A percentile compares a stretch with the other conserved stretches of the same genome.
These are phyloP conservation scores for Aspergillus sp. DNA, from an alignment of 2,329 filamentous ascomycete genomes.

Conservation along the genomic window DNA sequence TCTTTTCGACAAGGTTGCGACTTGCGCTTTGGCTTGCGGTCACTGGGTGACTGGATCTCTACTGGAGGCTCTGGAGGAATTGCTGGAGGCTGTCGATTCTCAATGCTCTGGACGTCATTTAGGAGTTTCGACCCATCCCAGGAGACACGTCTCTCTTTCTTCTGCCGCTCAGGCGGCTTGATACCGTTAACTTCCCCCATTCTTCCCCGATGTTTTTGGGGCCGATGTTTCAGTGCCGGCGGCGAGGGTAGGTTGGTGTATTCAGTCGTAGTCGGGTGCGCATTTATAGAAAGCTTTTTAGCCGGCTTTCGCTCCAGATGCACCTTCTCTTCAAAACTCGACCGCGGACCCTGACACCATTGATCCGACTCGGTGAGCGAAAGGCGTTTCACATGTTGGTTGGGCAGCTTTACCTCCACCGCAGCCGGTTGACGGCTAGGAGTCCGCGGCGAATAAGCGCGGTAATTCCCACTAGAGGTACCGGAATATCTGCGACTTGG, in stretches of 20 bases:
- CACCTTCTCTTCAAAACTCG: conserved; percentile 26
- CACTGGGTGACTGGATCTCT: conserved; percentile 14
- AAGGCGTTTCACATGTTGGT: conserved; percentile 34
- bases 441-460: conserved; percentile 24
- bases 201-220: conserved; percentile 32
- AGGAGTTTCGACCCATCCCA: conserved; percentile 33
- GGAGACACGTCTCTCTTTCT: conserved; percentile 29
- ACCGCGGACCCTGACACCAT: conserved; percentile 27
- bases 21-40: conserved; percentile 11
- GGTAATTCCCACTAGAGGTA: conserved; percentile 11
- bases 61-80: conserved; percentile 8
- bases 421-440: conserved; percentile 21
- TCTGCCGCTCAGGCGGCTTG: conserved; percentile 16
- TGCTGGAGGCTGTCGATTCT: conserved; percentile 7
- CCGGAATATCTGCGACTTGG: conserved; percentile 5
- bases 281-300: conserved; percentile 26
- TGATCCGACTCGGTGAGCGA: conserved; percentile 33
- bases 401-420: conserved; percentile 32
- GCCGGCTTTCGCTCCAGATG: conserved; percentile 23
- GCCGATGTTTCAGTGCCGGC: conserved; percentile 33
- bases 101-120: conserved; percentile 18
- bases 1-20: conserved; percentile 8
- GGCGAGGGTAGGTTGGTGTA: conserved; percentile 29
- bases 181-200: conserved; percentile 15
- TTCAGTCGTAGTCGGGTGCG: conserved; percentile 21